phyloP scores from a whole-genome alignment of 2,329 filamentous ascomycete genomes.

The Fusarium humuli region DNA sequence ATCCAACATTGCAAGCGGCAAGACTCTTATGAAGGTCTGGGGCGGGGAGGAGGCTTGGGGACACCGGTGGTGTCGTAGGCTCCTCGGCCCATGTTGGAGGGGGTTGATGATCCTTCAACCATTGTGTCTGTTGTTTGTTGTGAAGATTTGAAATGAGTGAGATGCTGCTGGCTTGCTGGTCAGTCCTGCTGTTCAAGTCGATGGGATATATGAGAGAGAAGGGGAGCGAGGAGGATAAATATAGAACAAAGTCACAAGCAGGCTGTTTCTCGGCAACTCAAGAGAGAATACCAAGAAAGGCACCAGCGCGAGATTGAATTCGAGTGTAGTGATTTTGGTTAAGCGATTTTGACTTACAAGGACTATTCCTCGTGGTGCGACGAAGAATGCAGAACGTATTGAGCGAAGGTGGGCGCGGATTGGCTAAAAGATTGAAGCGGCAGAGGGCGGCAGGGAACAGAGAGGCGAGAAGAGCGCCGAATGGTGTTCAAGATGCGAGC shows the following conservation, averaged over 20 bases:
- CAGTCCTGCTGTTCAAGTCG: conserved; percentile 19
- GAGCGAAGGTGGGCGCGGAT: conserved; percentile 41
- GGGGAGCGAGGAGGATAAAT: background rate
- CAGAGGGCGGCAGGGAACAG: conserved; percentile 37
- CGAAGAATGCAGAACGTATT: conserved; percentile 33
- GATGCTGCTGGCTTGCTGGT: conserved; percentile 26
- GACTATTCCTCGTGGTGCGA: conserved; percentile 48
- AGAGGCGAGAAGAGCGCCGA: conserved; percentile 46
- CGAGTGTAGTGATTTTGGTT: conserved; percentile 20
- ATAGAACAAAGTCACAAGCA: background rate
- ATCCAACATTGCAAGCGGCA: conserved; percentile 36
- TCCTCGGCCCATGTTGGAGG: conserved; percentile 62
- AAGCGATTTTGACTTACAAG: conserved; percentile 53
- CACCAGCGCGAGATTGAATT: conserved; percentile 14
- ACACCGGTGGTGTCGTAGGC: conserved; percentile 65
- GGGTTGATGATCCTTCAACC: conserved; percentile 51
- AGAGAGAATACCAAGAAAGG: conserved; percentile 8
- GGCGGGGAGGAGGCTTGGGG: conserved; percentile 59
- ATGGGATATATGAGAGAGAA: background rate
- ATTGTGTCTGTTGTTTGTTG: conserved; percentile 51
- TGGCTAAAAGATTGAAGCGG: conserved; percentile 26
- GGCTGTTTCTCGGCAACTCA: conserved; percentile 3
- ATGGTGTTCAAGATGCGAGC: conserved; percentile 49
- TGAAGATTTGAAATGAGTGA: conserved; percentile 15
- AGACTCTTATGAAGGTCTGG: conserved; percentile 53